These are phyloP conservation scores for Boletellus deceptivus DNA, from an alignment of 1,284 basidiomycete genomes.

Conservation along the genomic window DNA sequence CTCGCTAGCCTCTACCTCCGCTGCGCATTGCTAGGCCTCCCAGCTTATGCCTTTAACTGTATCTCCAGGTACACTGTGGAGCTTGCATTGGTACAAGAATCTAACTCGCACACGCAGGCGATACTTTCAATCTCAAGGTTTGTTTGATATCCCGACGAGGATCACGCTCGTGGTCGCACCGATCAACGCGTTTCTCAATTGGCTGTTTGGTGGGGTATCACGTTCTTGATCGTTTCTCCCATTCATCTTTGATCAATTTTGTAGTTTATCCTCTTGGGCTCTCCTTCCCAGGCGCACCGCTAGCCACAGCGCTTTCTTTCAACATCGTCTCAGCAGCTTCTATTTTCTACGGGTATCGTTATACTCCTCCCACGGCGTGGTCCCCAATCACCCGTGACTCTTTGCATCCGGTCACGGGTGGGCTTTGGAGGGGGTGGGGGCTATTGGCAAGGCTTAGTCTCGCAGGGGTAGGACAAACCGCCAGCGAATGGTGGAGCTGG, in stretches of 20 bases:
- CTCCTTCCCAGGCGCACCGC: constrained; percentile 92
- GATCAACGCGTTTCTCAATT: constrained; percentile 84
- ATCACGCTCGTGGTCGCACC: constrained; percentile 86
- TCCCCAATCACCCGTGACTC: constrained; percentile 25
- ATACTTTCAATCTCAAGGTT: constrained; percentile 87
- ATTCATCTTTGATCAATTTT: constrained; percentile 20
- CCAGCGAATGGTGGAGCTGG: constrained; percentile 93
- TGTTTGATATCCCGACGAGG: constrained; percentile 86
- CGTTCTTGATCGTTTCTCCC: neutral
- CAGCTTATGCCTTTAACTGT: constrained; percentile 82
- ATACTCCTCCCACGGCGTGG: constrained; percentile 77
- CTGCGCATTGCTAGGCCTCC: constrained; percentile 80
- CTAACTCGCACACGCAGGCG: constrained; percentile 45
- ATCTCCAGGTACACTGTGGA: constrained; percentile 54
- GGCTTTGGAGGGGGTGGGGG: constrained; percentile 71
- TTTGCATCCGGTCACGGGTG: constrained; percentile 63
- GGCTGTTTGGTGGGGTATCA: constrained; percentile 62
- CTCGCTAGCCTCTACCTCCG: constrained; percentile 78
- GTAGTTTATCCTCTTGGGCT: constrained; percentile 80
- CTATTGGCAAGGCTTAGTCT: constrained; percentile 74
- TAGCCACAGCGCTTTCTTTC: constrained; percentile 87
- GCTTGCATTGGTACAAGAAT: neutral
- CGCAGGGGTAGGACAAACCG: constrained; percentile 68
- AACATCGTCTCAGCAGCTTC: constrained; percentile 78
- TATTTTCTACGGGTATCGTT: constrained; percentile 71